Conservation (phyloP, 768 basidiomycete genomes). For the Fomitopsis pulvina region DNA sequence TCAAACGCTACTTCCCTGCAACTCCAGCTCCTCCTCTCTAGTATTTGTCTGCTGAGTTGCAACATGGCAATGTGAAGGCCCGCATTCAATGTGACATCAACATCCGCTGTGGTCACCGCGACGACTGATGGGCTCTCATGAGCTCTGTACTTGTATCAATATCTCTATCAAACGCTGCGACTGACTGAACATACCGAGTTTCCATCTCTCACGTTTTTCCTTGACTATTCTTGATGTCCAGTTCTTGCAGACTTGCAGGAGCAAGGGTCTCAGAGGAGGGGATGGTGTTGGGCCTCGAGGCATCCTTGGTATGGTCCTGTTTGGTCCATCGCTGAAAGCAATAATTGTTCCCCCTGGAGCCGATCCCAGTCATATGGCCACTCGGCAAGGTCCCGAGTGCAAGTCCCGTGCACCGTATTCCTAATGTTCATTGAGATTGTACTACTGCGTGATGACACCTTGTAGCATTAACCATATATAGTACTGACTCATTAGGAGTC, state of each 20-base stretch:
- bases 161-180: neutral
- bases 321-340: neutral
- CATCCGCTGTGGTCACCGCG: neutral
- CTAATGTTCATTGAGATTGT: neutral
- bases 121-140: neutral
- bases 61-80: conserved; percentile 2
- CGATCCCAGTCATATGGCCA: neutral
- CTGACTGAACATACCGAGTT: neutral
- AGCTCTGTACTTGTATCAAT: neutral
- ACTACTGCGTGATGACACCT: neutral
- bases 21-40: conserved; percentile 2
- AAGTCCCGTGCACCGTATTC: neutral
- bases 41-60: conserved; percentile 2
- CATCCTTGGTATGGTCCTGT: neutral
- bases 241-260: neutral
- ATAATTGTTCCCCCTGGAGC: neutral
- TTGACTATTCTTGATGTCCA: neutral
- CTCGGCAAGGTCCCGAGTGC: neutral
- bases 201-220: neutral
- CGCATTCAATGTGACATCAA: conserved; percentile 1
- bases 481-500: neutral
- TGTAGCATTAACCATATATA: neutral
- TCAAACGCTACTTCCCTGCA: conserved; percentile 4
- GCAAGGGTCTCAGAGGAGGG: neutral
- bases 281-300: neutral